Conservation (phyloP, 1,139 yeast species). For the Nakaseomyces kungkrabaensis region DNA sequence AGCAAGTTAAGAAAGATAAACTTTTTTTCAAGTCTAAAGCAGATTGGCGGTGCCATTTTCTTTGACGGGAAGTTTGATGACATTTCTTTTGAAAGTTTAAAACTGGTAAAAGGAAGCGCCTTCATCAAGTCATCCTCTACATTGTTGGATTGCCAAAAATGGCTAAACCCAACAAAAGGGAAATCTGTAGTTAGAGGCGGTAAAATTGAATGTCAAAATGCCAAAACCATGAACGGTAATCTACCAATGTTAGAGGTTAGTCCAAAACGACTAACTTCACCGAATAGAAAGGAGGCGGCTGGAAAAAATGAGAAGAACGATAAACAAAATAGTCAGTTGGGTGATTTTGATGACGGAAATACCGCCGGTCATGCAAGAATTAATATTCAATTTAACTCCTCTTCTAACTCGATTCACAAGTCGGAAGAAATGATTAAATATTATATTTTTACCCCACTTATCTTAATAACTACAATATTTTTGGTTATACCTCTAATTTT, state of each 20-base stretch:
- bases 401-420: neutral
- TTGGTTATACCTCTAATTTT: neutral
- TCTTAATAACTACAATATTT: neutral
- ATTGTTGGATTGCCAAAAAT: constrained; percentile 49
- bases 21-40: constrained; percentile 46
- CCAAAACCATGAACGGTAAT: constrained; percentile 13
- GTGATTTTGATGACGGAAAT: neutral
- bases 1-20: constrained; percentile 40
- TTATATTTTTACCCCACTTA: neutral
- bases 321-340: neutral
- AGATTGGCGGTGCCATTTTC: constrained; percentile 70
- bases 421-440: neutral
- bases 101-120: constrained; percentile 64
- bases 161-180: constrained; percentile 41
- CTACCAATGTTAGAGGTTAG: neutral
- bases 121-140: constrained; percentile 41
- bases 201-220: constrained; percentile 49
- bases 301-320: neutral
- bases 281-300: neutral
- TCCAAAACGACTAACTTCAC: neutral
- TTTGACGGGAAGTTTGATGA: constrained; percentile 53
- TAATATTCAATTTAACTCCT: neutral
- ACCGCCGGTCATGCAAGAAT: neutral
- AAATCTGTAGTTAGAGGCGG: constrained; percentile 56
- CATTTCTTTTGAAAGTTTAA: constrained; percentile 42